Conservation (phyloP, 257 asterid genomes). For the Echites panduratus region DNA sequence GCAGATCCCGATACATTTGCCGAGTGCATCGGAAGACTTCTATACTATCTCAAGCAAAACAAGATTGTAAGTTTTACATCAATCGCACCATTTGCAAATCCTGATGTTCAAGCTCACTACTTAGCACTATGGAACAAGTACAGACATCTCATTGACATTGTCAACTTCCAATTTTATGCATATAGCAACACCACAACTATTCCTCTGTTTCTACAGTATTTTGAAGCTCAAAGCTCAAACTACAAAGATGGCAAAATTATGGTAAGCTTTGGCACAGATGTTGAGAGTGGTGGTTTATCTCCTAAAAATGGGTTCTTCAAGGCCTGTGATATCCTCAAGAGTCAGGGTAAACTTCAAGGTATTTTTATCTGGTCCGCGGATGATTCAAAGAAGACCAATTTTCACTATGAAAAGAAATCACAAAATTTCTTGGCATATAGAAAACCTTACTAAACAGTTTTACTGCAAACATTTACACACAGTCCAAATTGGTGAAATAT, state of each 20-base stretch:
- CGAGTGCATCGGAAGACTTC: conserved; percentile 54
- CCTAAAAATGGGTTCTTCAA: conserved; percentile 57
- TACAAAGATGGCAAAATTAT: conserved; percentile 50
- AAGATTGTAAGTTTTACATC: conserved; percentile 45
- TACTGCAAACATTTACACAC: neutral
- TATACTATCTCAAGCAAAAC: conserved; percentile 50
- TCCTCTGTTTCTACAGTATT: conserved; percentile 51
- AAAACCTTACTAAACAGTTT: neutral
- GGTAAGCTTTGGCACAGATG: conserved; percentile 56
- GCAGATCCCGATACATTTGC: conserved; percentile 64
- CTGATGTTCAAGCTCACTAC: conserved; percentile 43
- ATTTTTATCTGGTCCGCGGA: conserved; percentile 84
- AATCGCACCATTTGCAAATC: conserved; percentile 58
- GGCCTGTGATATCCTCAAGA: conserved; percentile 45
- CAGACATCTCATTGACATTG: conserved; percentile 56
- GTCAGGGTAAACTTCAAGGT: conserved; percentile 60
- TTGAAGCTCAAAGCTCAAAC: conserved; percentile 45
- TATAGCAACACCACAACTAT: conserved; percentile 41
- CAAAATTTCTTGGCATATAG: conserved; percentile 42
- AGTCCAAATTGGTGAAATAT: neutral
- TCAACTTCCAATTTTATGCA: conserved; percentile 71
- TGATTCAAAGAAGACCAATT: conserved; percentile 53
- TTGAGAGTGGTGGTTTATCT: conserved; percentile 50
- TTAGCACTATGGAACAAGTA: conserved; percentile 58
- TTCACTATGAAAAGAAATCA: conserved; percentile 46